phyloP scores from a whole-genome alignment of 2,329 filamentous ascomycete genomes.

The Aspergillus tanneri region DNA sequence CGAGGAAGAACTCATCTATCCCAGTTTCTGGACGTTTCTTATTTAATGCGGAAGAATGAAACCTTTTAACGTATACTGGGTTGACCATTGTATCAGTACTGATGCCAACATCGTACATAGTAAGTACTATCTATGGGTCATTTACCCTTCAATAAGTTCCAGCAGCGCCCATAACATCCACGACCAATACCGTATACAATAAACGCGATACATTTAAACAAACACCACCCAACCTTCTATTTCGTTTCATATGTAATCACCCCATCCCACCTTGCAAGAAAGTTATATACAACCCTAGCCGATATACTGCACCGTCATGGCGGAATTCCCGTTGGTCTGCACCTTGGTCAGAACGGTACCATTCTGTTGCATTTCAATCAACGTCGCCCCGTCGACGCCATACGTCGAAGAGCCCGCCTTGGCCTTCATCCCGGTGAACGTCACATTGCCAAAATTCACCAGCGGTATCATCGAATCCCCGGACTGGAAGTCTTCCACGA shows the following conservation, averaged over 20 bases:
- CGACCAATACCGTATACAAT: too few species aligned
- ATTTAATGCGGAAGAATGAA: too few species aligned
- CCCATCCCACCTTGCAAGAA: not conserved
- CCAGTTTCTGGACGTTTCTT: constrained; percentile 94
- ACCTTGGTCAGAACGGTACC: constrained; percentile 34
- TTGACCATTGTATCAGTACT: too few species aligned
- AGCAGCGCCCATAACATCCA: too few species aligned
- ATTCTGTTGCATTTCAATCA: constrained; percentile 51
- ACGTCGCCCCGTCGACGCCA: constrained; percentile 39
- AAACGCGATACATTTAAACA: too few species aligned
- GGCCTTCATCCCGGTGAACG: constrained; percentile 35
- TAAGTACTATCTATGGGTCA: too few species aligned
- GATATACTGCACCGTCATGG: constrained; percentile 29
- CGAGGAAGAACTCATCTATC: constrained; percentile 67
- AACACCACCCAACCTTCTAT: too few species aligned
- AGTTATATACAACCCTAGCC: constrained; percentile 2
- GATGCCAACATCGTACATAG: too few species aligned
- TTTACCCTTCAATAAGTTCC: too few species aligned
- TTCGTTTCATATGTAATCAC: constrained; percentile 1
- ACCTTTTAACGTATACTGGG: too few species aligned
- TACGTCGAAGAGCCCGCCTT: constrained; percentile 22
- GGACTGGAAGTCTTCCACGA: constrained; percentile 57
- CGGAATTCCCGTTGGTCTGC: constrained; percentile 24
- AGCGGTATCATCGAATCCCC: constrained; percentile 44
- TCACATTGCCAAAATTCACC: constrained; percentile 50